A percentile compares a stretch with the other conserved stretches of the same genome.
These are phyloP conservation scores for Leccinum obscurum DNA, from an alignment of 768 basidiomycete species.

Conservation along the genomic window DNA sequence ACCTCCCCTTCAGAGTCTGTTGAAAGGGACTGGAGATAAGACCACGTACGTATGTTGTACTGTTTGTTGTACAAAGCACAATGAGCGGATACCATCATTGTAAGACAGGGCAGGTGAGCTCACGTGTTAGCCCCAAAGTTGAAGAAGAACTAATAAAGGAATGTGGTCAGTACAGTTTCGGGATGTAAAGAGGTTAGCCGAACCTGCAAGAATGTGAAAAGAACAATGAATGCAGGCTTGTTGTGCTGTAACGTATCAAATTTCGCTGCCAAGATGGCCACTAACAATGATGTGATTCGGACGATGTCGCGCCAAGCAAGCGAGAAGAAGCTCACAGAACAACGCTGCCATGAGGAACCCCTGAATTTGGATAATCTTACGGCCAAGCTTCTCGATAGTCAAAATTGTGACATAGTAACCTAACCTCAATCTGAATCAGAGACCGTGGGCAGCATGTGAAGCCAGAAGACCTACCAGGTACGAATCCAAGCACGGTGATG, in stretches of 20 bases:
- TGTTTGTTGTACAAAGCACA: slow-evolving; percentile 16
- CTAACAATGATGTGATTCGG: slow-evolving; percentile 31
- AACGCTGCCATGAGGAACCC: slow-evolving; percentile 72
- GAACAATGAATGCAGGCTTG: slow-evolving; percentile 64
- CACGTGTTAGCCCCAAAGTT: slow-evolving; percentile 78
- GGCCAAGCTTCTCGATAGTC: slow-evolving; percentile 69
- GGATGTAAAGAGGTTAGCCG: not conserved
- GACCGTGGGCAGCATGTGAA: not conserved
- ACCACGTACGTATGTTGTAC: slow-evolving; percentile 51
- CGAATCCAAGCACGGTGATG: slow-evolving; percentile 73
- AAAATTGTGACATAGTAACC: slow-evolving; percentile 72
- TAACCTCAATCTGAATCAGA: slow-evolving; percentile 20
- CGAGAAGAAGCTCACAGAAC: slow-evolving; percentile 46
- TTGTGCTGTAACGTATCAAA: slow-evolving; percentile 49
- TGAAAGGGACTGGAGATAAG: too few relatives aligned
- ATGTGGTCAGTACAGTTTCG: slow-evolving; percentile 1
- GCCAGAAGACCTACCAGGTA: slow-evolving; percentile 51
- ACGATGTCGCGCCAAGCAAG: not conserved
- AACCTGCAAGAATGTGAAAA: slow-evolving; percentile 68
- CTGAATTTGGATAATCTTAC: slow-evolving; percentile 74
- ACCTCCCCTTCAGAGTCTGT: slow-evolving; percentile 4
- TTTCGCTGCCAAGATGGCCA: slow-evolving; percentile 67
- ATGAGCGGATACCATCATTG: slow-evolving; percentile 1
- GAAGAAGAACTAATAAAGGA: slow-evolving; percentile 63
- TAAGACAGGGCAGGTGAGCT: slow-evolving; percentile 16